phyloP scores from a whole-genome alignment of 1,284 basidiomycete genomes.

The Marasmius fiardii region DNA sequence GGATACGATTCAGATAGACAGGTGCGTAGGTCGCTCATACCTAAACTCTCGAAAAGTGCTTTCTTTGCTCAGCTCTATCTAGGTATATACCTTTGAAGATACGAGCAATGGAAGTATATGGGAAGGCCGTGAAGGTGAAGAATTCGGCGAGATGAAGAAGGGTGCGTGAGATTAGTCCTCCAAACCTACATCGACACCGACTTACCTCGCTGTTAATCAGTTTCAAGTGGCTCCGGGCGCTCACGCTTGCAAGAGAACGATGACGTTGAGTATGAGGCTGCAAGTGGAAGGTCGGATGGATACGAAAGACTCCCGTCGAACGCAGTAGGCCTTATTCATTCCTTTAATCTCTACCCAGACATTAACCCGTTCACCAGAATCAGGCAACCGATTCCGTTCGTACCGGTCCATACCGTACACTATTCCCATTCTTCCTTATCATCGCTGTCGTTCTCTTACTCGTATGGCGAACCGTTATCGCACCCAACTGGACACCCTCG shows the following conservation, averaged over 20 bases:
- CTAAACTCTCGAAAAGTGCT: too few relatives aligned
- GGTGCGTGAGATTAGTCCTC: background rate
- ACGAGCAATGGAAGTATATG: background rate
- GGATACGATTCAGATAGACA: conserved; percentile 1
- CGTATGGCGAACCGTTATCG: background rate
- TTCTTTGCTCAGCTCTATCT: background rate
- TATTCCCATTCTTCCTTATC: conserved; percentile 3
- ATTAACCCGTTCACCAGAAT: background rate
- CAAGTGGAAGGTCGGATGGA: background rate
- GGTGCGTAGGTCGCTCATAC: background rate
- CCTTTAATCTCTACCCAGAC: background rate
- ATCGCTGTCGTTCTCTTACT: conserved; percentile 2
- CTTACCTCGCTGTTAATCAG: background rate
- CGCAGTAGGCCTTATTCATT: background rate
- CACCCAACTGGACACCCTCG: background rate
- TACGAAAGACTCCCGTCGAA: background rate
- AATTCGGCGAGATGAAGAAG: conserved; percentile 1
- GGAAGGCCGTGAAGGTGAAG: background rate
- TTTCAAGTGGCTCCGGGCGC: background rate
- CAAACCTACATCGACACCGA: too few relatives aligned
- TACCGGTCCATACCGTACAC: background rate
- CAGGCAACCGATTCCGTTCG: background rate
- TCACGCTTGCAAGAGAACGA: background rate
- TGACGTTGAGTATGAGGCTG: background rate
- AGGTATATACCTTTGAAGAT: background rate